phyloP scores from a whole-genome alignment of 1,139 yeast genomes.

The Protomyces inouyei region DNA sequence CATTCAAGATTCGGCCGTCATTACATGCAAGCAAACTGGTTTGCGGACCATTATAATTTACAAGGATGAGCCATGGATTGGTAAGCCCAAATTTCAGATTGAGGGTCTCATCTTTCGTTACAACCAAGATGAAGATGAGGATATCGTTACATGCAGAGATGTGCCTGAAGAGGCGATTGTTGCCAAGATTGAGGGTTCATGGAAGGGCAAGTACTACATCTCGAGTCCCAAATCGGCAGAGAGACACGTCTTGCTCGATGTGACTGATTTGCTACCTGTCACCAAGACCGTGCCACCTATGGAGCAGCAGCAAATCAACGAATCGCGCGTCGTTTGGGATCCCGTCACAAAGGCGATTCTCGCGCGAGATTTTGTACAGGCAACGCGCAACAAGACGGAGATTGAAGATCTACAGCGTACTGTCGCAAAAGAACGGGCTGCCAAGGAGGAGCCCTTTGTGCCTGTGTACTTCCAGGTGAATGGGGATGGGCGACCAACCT shows the following conservation, averaged over 20 bases:
- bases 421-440: conserved; percentile 54
- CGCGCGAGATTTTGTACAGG: conserved; percentile 55
- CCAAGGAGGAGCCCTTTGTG: conserved; percentile 36
- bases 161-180: conserved; percentile 26
- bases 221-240: conserved; percentile 17
- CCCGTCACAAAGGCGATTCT: conserved; percentile 66
- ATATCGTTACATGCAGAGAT: conserved; percentile 50
- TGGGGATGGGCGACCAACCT: conserved; percentile 24
- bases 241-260: conserved; percentile 25
- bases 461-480: conserved; percentile 21
- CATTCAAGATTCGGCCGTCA: conserved; percentile 65
- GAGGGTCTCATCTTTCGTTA: conserved; percentile 57
- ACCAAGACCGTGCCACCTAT: conserved; percentile 43
- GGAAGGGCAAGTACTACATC: conserved; percentile 26
- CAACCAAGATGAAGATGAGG: conserved; percentile 48
- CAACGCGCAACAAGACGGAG: conserved; percentile 56
- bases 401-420: conserved; percentile 67
- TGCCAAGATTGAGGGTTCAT: conserved; percentile 27
- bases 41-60: conserved; percentile 58
- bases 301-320: conserved; percentile 58
- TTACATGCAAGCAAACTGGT: conserved; percentile 40
- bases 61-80: conserved; percentile 79
- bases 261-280: conserved; percentile 18
- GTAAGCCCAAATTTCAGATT: conserved; percentile 47
- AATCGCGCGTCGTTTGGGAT: conserved; percentile 66